Evolutionary conservation across 1,139 yeast species (phyloP), one percentile per base, ranked within the genome.

Genomic region (Yamadazyma taylorii): DNA sequence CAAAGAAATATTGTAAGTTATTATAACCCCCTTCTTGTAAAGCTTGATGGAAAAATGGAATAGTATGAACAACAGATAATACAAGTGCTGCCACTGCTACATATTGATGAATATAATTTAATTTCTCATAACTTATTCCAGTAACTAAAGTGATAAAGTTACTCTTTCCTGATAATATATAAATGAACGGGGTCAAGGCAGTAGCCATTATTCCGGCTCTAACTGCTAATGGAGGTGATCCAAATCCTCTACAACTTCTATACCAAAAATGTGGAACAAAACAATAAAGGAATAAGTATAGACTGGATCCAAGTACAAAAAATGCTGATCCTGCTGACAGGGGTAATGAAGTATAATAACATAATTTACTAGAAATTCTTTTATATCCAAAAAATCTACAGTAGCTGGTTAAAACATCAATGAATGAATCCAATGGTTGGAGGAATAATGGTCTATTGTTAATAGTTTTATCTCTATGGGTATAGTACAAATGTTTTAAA

Each of bases 221-320:
- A 1, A 75, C 71, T 0, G 78, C 79, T 33, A 78, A 46, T n/a
- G 85, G 85, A n/a, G 85, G 82, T 1, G 81, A 66, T 1, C 85
- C 86, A 55, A 79, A 79, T 0, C 77, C 78, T 5, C 57, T 36
- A 52, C 86, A 80, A 0, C 63, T 75, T 45, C 85, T 58, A 48
- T 75, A 75, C 73, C 78, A 79, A 38, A 67, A 66, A 40, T 73
- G 79, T 4, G 85, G 85, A 1, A 64, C 59, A 17, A 69, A 55
- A 33, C 73, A 57, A 50, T 69, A 73, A 37, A 77, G 68, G 10
- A 70, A 51, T 33, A 75, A 46, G 51, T 73, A 79, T n/a, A 76
- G 42, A 2, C 73, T 51, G 1, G 78, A 62, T 0, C 62, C 63
- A 4, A 56, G 39, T 30, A 77, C 51, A 30, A 74, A 54, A n/a